Evolutionary conservation across 75 land plant species (phyloP), one percentile per base, ranked within the genome.

Genomic region (Chamaecyparis obtusa): DNA sequence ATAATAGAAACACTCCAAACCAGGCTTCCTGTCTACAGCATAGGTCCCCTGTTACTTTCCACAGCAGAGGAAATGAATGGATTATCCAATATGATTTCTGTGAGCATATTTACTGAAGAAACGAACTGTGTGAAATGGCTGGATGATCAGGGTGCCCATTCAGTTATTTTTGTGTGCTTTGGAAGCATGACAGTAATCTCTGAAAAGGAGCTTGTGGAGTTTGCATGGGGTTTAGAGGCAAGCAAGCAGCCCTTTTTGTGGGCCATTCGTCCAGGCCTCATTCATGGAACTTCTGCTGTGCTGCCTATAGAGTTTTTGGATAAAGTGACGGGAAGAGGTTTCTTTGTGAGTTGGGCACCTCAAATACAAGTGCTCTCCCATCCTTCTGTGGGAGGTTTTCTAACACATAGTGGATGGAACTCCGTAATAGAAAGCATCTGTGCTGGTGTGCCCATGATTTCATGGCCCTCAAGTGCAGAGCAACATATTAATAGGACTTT

Each of bases 331-430:
- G 78, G 51, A 6, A 48, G 81, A 69, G 35, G 87, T 39, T 72
- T 30, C 82, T 71, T 88, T 21, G 81, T 88, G 37, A 57, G 51
- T 10, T 88, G 89, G 89, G 88, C 88, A 6, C 89, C 89, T 17
- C 89, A 88, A 56, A 37, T 49, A 19, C n/a, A 41, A 27, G 87
- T 88, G 41, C 86, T 87, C 9, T 51, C 74, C 16, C 88, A 87
- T 48, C 86, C 41, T 35, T 46, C 88, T 10, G 46, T 69, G 44
- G 88, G 74, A 36, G 88, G 85, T 5, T 87, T 87, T 27, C 10
- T 87, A 17, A 83, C 85, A 41, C 88, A 87, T 43, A 51, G 2
- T 14, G 55, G 55, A 13, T 51, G 55, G 55, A 51, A 51, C 55
- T 51, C 55, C 16, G 13, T 3, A 3, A 13, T 51, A 51, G 55